Evolutionary conservation across 192 early-diverging fungal genomes (phyloP), one percentile per base, ranked within the genome.

Genomic region (Rhizoclosmatium sp.): DNA sequence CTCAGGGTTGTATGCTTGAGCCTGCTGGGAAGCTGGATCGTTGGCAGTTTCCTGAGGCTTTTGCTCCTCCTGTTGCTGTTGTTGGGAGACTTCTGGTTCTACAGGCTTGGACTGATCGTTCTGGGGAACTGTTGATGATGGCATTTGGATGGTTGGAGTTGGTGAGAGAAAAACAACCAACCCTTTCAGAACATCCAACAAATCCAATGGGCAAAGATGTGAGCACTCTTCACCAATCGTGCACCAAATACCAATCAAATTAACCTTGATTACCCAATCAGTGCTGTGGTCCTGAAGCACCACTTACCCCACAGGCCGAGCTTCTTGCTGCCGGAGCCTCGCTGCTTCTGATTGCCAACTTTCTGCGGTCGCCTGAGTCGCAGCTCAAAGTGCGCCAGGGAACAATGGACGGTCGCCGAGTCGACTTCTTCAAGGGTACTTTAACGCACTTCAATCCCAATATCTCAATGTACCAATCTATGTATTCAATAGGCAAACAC

Each of bases 391-490:
- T 92, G 59, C 89, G 93, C 82, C 91, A 95, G 80, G 98, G 98
- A 56, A 90, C 95, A 48, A 86, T 97, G 46, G 94, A 96, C 78
- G 98, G 95, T 23, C 91, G 91, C 23, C 87, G 96, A 59, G 93
- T 97, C n/a, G 94, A 95, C 51, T 98, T 92, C 82, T 96, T 98
- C 83, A 96, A 97, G 86, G 93, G 94, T 93, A 80, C 70, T 71
- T 12, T 31, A 23, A 62, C 21, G 7, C 21, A 31, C 21, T 23
- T 19, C 5, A 7, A 9, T 21, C 60, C 60, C 9, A 62, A 7
- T 21, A 19, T 46, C 65, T 14, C 65, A 47, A 31, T 31, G 31
- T 58, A 10, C 12, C 19, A 65, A 65, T 31, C 19, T 31, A 10
- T 12, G 19, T n/a, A n/a, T 65, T 31, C 64, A 45, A 23, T 65